Base-by-base conservation (phyloP, 768 basidiomycete species). In the Boletus sensibilis region DNA sequence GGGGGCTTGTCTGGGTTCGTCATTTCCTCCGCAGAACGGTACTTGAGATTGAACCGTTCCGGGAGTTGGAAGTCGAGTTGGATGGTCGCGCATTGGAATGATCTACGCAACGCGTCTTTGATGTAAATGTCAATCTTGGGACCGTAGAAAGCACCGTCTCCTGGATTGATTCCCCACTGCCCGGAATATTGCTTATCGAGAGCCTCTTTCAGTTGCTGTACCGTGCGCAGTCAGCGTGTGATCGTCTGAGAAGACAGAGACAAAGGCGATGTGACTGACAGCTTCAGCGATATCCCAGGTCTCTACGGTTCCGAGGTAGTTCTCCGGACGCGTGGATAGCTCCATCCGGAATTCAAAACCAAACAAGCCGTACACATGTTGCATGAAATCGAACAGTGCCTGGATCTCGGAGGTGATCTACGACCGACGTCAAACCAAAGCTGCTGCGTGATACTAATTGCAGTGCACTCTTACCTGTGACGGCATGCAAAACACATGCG, bases 1-100 rank as follows among this genome's bases (percentile, higher is more conserved):
- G 82, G 80, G 1, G 81, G 79, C 62, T 76, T 81, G 63, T 78
- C 80, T 9, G 76, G 70, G 60, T 76, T 79, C n/a, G 81, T 78
- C 68, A 31, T 64, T 34, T 83, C 79, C 51, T 88, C 88, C 25
- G 87, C 81, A 1, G 86, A 80, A 38, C 93, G 90, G 76, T 94
- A 98, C 68, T 89, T 89, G 62, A 98, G 82, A 72, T 97, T 90
- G 82, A 98, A 98, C 40, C 93, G 88, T 66, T 97, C 88, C 11
- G 97, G 97, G 1, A 99, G 84, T 73, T 99, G 94, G 85, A 98
- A 99, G 76, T 98, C 96, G 56, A 99, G 90, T 75, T 98, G 92
- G 72, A 98, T 98, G 2, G 97, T 98, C 39, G 94, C 97, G 67
- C 96, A 98, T 73, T 99, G 97, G 86, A 94, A 96, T 23, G 93